Base-by-base conservation (phyloP, 2,329 filamentous ascomycete genomes). In the Xylaria sp. region DNA sequence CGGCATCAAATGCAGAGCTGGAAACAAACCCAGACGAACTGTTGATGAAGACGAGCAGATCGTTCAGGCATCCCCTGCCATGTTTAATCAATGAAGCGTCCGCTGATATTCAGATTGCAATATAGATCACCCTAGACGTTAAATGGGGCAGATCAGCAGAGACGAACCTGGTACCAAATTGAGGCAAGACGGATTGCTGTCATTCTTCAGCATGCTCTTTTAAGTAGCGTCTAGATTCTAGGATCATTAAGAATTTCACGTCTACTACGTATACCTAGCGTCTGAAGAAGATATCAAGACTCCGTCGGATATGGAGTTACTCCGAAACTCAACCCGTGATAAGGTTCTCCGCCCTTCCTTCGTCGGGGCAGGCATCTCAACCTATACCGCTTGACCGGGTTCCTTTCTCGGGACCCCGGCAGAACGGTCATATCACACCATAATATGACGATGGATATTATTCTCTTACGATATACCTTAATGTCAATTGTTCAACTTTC, bases 351-450 rank as follows among this genome's bases (percentile, higher is more conserved):
- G 50, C 55, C 37, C 58, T 41, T 66, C 48, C 25, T 50, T 23
- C 37, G 34, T 64, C 32, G 41, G 54, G 37, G 63, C 52, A 41
- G 66, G 55, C 59, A 48, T 55, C 48, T 50, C 39, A 56, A 65
- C n/a, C 55, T 65, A 68, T 57, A 37, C 41, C 56, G 32, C 48
- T 50, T 52, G 50, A 48, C 64, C 48, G 51, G 58, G 57, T 58
- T 68, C 37, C 60, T 37, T 65, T 56, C 65, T 65, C 61, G 66
- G 56, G 52, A 57, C 60, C 56, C 44, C 44, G 56, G 62, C 89
- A 87, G 50, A 89, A 77, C 8, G 88, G 76, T 1, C 28, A 34
- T 86, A 86, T 87, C 86, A 89, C 5, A 89, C 79, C 80, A 88
- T 37, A 34, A 28, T 65, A 58, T 84, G 68, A 86, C 88, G 57